phyloP scores from a whole-genome alignment of 1,284 basidiomycete genomes.

The Clitocybe nebularis region DNA sequence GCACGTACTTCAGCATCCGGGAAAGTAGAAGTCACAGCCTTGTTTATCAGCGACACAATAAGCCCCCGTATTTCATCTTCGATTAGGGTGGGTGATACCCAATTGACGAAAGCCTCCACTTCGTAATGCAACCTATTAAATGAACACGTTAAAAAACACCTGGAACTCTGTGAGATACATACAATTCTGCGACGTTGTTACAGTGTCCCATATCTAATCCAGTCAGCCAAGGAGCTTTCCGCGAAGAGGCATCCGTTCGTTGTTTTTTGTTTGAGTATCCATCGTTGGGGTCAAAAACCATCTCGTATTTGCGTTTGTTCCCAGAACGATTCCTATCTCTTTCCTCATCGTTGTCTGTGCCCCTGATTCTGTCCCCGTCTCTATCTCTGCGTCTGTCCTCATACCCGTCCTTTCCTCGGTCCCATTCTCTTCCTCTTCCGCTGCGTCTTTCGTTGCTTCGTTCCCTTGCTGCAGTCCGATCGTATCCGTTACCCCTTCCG shows the following conservation, averaged over 20 bases:
- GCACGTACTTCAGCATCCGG: constrained; percentile 81
- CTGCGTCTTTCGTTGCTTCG: constrained; percentile 26
- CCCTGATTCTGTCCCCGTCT: constrained; percentile 13
- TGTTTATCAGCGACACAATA: constrained; percentile 72
- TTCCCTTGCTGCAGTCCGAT: neutral
- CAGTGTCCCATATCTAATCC: constrained; percentile 79
- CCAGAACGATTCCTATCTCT: constrained; percentile 21
- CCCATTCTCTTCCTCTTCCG: constrained; percentile 23
- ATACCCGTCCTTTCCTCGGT: constrained; percentile 24
- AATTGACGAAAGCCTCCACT: constrained; percentile 80
- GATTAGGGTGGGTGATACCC: constrained; percentile 81
- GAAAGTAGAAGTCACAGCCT: constrained; percentile 63
- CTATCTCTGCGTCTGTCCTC: constrained; percentile 20
- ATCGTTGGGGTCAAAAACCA: constrained; percentile 43
- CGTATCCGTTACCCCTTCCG: neutral
- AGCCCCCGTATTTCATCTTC: constrained; percentile 85
- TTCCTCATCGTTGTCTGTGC: constrained; percentile 18
- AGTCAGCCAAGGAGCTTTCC: constrained; percentile 76
- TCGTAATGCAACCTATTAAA: constrained; percentile 69
- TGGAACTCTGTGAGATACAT: constrained; percentile 23
- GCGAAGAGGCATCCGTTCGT: constrained; percentile 51
- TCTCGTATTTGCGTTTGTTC: constrained; percentile 39
- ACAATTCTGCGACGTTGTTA: constrained; percentile 80
- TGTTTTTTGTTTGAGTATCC: constrained; percentile 57
- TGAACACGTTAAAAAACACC: constrained; percentile 12